Conservation (phyloP, 1,284 basidiomycete species). For the Porogramme epimiltina region DNA sequence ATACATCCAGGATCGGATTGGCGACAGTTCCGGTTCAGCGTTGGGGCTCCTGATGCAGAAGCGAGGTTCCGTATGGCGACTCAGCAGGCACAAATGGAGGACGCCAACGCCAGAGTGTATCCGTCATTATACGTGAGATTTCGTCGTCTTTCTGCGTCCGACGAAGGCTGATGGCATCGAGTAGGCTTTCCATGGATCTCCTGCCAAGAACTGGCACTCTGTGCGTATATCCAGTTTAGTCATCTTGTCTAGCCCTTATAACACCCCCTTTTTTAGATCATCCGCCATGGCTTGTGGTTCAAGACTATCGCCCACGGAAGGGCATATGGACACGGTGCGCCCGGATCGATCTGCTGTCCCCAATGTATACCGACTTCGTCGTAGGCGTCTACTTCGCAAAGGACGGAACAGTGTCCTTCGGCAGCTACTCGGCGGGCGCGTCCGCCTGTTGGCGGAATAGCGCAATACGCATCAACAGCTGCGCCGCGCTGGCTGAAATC, state of each 20-base stretch:
- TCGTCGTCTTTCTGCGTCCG: not conserved
- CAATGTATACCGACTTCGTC: not conserved
- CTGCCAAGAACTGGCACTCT: slow-evolving; percentile 64
- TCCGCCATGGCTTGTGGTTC: slow-evolving; percentile 65
- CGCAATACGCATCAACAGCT: slow-evolving; percentile 41
- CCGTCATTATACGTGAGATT: slow-evolving; percentile 56
- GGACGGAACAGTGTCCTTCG: slow-evolving; percentile 50
- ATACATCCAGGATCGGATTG: slow-evolving; percentile 41
- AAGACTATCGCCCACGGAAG: slow-evolving; percentile 52
- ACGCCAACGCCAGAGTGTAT: slow-evolving; percentile 43
- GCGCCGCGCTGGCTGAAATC: slow-evolving; percentile 61
- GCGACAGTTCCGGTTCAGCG: slow-evolving; percentile 64
- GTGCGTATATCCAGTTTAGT: slow-evolving; percentile 32
- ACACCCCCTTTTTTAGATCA: slow-evolving; percentile 57
- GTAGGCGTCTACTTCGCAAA: slow-evolving; percentile 66
- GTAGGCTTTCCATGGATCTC: slow-evolving; percentile 66
- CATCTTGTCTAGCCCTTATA: not conserved
- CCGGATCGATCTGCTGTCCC: slow-evolving; percentile 2
- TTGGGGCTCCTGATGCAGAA: slow-evolving; percentile 66
- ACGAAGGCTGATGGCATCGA: not conserved
- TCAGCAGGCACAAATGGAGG: slow-evolving; percentile 34
- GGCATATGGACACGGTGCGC: slow-evolving; percentile 61
- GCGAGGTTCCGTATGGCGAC: slow-evolving; percentile 55
- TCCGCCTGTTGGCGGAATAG: slow-evolving; percentile 50
- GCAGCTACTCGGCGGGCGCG: slow-evolving; percentile 39